Evolutionary conservation across 371 early-diverging fungal species (phyloP).

Genomic region (Apophysomyces variabilis): DNA sequence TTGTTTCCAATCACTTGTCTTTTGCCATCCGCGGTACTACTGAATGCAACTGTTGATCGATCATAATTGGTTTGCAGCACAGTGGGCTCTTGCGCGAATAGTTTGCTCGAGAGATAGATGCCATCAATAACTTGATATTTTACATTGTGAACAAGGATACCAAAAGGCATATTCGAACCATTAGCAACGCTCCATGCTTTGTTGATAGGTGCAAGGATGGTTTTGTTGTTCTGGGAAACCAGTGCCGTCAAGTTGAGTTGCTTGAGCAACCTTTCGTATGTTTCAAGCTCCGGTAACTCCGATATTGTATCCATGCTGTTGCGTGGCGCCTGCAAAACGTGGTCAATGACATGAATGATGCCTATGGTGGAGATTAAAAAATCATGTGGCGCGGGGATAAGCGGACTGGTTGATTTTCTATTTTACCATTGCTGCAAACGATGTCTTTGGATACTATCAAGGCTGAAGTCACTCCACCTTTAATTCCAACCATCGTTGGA

Average conservation of each 20-base stretch:
- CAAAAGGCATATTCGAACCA: slow-evolving; percentile 30
- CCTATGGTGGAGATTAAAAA: slow-evolving; percentile 22
- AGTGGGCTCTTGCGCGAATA: slow-evolving; percentile 16
- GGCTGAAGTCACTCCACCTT: slow-evolving; percentile 26
- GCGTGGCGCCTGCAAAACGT: slow-evolving; percentile 23
- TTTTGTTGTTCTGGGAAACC: slow-evolving; percentile 27
- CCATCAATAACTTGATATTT: slow-evolving; percentile 35
- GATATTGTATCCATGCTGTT: slow-evolving; percentile 30
- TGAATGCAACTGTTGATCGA: slow-evolving; percentile 10
- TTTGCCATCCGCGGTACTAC: slow-evolving; percentile 7
- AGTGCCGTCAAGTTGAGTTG: slow-evolving; percentile 30
- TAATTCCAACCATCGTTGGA: slow-evolving; percentile 16
- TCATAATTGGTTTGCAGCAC: slow-evolving; percentile 17
- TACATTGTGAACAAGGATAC: slow-evolving; percentile 32
- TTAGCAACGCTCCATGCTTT: slow-evolving; percentile 29
- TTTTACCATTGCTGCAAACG: slow-evolving; percentile 36
- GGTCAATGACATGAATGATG: slow-evolving; percentile 31
- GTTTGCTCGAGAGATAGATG: slow-evolving; percentile 19
- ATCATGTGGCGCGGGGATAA: slow-evolving; percentile 2
- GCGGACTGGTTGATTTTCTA: not conserved
- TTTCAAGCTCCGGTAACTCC: slow-evolving; percentile 21
- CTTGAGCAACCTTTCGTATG: slow-evolving; percentile 22
- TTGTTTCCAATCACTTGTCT: slow-evolving; percentile 17
- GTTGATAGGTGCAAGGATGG: slow-evolving; percentile 34
- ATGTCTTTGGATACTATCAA: slow-evolving; percentile 22